A percentile compares a stretch with the other conserved stretches of the same genome.
Conservation (phyloP, 441 rosid genomes). For the Populus trichocarpa region DNA sequence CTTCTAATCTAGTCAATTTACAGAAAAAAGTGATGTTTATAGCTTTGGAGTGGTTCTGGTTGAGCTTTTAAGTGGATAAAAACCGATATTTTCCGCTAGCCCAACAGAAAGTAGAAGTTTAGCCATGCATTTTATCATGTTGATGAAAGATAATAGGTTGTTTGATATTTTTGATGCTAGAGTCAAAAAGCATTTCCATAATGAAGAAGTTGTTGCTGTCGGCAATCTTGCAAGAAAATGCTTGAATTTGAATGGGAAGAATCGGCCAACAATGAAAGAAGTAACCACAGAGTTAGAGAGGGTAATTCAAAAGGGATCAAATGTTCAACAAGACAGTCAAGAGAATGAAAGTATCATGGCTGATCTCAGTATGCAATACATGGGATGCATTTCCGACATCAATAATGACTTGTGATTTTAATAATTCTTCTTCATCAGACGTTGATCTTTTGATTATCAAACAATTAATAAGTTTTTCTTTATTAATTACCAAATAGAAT, state of each 20-base stretch:
- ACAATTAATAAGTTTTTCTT: too few species aligned
- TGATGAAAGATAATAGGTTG: neutral
- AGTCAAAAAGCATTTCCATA: neutral
- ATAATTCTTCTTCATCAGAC: too few species aligned
- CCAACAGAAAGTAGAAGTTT: neutral
- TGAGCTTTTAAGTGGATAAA: neutral
- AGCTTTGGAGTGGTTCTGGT: conserved; percentile 12
- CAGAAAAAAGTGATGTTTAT: conserved; percentile 15
- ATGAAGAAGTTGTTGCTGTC: neutral
- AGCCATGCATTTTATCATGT: neutral
- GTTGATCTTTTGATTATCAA: too few species aligned
- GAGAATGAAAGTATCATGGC: too few species aligned
- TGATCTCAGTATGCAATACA: too few species aligned
- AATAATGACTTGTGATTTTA: too few species aligned
- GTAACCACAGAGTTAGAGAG: too few species aligned
- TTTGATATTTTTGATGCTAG: neutral
- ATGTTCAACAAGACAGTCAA: too few species aligned
- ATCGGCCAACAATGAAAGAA: neutral
- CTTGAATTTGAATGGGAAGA: neutral
- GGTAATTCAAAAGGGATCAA: too few species aligned
- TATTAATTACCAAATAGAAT: too few species aligned
- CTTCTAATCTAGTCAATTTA: neutral
- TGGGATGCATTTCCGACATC: too few species aligned
- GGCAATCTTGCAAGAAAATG: neutral
- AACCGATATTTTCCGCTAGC: neutral